Conservation (phyloP, 805 yeast genomes). For the Candida verbasci region DNA sequence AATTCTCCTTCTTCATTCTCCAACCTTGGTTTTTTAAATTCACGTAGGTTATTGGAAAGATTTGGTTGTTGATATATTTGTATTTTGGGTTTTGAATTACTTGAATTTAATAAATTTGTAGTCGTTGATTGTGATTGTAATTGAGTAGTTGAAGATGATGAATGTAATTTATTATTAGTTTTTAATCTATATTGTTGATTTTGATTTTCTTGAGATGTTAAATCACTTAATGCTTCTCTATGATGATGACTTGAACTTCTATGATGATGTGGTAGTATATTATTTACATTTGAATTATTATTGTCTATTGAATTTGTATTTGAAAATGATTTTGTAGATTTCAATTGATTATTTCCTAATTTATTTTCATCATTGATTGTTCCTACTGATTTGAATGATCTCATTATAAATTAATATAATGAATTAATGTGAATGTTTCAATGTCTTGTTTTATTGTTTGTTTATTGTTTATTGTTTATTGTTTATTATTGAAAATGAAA, state of each 20-base stretch:
- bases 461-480: background rate
- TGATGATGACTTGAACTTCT: conserved; percentile 1
- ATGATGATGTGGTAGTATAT: background rate
- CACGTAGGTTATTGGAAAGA: conserved; percentile 8
- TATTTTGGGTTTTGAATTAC: conserved; percentile 8
- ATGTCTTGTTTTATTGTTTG: background rate
- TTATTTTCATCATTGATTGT: conserved; percentile 17
- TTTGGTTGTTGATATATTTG: conserved; percentile 15
- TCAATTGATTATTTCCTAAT: conserved; percentile 13
- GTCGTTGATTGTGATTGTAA: conserved; percentile 7
- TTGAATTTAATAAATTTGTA: background rate
- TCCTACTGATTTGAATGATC: conserved; percentile 11
- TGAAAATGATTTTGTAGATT: background rate
- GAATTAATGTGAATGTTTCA: background rate
- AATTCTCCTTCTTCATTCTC: conserved; percentile 12
- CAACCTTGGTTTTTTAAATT: conserved; percentile 20
- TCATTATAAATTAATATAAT: conserved; percentile 9
- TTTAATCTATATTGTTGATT: conserved; percentile 11
- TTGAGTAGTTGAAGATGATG: conserved; percentile 1
- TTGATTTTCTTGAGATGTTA: conserved; percentile 18
- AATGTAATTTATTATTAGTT: background rate
- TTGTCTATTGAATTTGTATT: background rate
- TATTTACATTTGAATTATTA: background rate
- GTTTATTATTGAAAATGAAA: background rate
- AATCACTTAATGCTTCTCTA: conserved; percentile 28